Evolutionary conservation across 176 grass and related monocot species (phyloP).

Genomic region (Phoenix dactylifera): DNA sequence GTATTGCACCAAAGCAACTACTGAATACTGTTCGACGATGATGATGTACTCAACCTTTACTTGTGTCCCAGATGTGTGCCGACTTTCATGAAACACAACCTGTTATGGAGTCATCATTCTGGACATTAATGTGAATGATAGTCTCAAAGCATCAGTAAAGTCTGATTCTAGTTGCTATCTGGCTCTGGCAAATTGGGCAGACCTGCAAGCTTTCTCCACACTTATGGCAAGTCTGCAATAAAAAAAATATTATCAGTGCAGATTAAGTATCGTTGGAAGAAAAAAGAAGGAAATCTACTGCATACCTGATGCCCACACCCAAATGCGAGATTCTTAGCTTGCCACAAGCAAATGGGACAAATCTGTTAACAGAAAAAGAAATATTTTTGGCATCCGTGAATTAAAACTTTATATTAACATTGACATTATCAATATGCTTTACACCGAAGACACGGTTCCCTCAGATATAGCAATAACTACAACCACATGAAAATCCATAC

Average conservation of each 20-base stretch:
- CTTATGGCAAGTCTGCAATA: conserved; percentile 43
- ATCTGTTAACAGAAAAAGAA: conserved; percentile 18
- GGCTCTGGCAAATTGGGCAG: conserved; percentile 59
- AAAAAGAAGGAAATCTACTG: neutral
- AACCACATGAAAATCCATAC: too few relatives aligned
- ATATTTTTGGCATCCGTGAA: too few relatives aligned
- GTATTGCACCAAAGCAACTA: too few relatives aligned
- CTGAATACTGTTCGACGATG: too few relatives aligned
- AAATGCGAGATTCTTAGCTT: conserved; percentile 71
- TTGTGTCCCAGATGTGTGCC: too few relatives aligned
- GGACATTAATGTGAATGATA: neutral
- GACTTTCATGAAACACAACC: too few relatives aligned
- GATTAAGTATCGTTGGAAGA: neutral
- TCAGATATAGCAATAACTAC: too few relatives aligned
- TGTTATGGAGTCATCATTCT: too few relatives aligned
- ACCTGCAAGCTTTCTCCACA: conserved; percentile 58
- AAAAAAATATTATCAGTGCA: neutral
- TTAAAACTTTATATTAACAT: too few relatives aligned
- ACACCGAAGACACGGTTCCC: too few relatives aligned
- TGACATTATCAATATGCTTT: too few relatives aligned
- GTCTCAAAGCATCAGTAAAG: conserved; percentile 39
- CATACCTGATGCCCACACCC: conserved; percentile 82
- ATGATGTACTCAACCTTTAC: too few relatives aligned
- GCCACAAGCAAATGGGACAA: conserved; percentile 62
- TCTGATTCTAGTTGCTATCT: conserved; percentile 53